A percentile compares a stretch with the other conserved stretches of the same genome.
Conservation (phyloP, 306 rosid genomes). For the Arachis stenosperma region DNA sequence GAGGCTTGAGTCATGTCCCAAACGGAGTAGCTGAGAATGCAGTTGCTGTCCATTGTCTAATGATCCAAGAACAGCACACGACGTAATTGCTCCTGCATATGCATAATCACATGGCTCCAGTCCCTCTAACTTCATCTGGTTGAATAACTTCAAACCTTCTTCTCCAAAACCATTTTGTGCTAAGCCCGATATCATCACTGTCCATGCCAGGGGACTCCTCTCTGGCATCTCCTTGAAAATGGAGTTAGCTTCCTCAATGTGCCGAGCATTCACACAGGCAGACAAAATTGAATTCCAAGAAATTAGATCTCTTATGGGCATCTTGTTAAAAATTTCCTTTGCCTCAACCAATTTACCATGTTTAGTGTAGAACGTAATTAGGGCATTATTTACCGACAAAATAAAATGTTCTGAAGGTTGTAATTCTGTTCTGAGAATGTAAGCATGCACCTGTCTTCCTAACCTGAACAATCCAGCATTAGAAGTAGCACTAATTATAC, state of each 20-base stretch:
- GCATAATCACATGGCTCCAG: slow-evolving; percentile 64
- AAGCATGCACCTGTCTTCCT: slow-evolving; percentile 55
- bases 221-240: slow-evolving; percentile 52
- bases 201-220: slow-evolving; percentile 57
- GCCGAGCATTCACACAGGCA: slow-evolving; percentile 42
- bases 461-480: slow-evolving; percentile 42
- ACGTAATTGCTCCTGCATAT: slow-evolving; percentile 55
- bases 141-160: slow-evolving; percentile 56
- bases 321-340: slow-evolving; percentile 39
- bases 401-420: slow-evolving; percentile 46
- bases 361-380: slow-evolving; percentile 51
- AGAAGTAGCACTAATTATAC: slow-evolving; percentile 54
- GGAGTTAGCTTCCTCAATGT: slow-evolving; percentile 52
- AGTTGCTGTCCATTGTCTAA: slow-evolving; percentile 55
- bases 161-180: slow-evolving; percentile 59
- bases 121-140: slow-evolving; percentile 54
- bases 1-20: slow-evolving; percentile 55
- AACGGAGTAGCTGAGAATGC: slow-evolving; percentile 49
- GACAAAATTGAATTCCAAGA: slow-evolving; percentile 63
- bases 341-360: slow-evolving; percentile 49
- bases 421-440: slow-evolving; percentile 45
- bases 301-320: slow-evolving; percentile 48
- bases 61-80: slow-evolving; percentile 57
- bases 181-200: slow-evolving; percentile 58
- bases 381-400: slow-evolving; percentile 52